These are phyloP conservation scores for Liriodendron chinense DNA, from an alignment of 164 flowering plant species.

Conservation along the genomic window DNA sequence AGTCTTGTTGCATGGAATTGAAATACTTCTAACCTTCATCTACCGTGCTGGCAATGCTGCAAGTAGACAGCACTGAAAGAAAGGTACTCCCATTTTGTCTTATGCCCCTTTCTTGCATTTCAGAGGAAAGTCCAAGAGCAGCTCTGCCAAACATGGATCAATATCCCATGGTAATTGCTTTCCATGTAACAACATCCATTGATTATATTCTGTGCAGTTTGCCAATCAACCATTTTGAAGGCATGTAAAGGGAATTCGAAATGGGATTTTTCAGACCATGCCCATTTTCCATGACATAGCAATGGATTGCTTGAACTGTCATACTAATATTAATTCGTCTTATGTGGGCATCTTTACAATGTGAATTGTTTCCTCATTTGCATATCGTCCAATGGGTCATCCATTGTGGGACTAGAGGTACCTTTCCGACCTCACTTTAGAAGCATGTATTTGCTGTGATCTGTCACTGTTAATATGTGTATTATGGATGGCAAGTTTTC, in stretches of 20 bases:
- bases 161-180: constrained; percentile 61
- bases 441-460: no score
- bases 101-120: constrained; percentile 42
- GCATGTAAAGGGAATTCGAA: constrained; percentile 60
- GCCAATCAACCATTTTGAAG: constrained; percentile 62
- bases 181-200: constrained; percentile 69
- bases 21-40: constrained; percentile 64
- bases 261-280: constrained; percentile 29
- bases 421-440: no score
- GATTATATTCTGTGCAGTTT: constrained; percentile 36
- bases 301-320: constrained; percentile 53
- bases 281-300: constrained; percentile 32
- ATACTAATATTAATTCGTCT: constrained; percentile 42
- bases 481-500: no score
- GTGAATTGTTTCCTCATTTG: no score
- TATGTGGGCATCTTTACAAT: constrained; percentile 38
- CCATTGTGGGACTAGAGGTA: no score
- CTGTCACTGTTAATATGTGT: no score
- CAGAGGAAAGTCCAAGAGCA: constrained; percentile 36
- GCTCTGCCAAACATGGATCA: constrained; percentile 49
- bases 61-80: constrained; percentile 53
- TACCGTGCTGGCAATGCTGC: constrained; percentile 55
- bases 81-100: constrained; percentile 61
- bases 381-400: no score
- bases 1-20: constrained; percentile 44